phyloP scores from a whole-genome alignment of 2,329 filamentous ascomycete species.

The Claviceps sp. region DNA sequence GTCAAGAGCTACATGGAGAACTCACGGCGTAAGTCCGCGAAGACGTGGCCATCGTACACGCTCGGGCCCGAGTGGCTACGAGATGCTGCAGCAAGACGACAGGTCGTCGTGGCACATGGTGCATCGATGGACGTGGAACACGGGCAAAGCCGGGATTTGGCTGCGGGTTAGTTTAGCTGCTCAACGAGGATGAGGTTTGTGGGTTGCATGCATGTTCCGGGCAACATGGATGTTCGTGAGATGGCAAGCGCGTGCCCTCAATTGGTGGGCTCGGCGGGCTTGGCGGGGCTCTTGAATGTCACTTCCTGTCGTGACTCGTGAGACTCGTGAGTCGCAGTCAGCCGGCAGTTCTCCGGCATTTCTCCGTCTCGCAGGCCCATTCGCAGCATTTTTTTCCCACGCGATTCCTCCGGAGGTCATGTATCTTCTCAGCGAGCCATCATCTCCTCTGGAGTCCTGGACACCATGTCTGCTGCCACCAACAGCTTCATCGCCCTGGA shows the following conservation, averaged over 20 bases:
- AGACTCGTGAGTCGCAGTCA: no score
- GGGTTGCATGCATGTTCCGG: not conserved
- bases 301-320: no score
- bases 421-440: no score
- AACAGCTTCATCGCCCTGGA: constrained; percentile 57
- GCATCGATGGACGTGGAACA: not conserved
- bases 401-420: not conserved
- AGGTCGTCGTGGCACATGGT: constrained; percentile 17
- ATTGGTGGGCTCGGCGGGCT: no score
- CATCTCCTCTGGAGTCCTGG: not conserved
- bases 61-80: constrained; percentile 7
- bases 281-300: no score
- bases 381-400: not conserved
- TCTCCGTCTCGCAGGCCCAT: constrained; percentile 7
- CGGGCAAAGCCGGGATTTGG: not conserved
- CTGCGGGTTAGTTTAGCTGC: not conserved
- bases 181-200: not conserved
- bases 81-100: constrained; percentile 11
- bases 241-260: not conserved
- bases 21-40: constrained; percentile 23
- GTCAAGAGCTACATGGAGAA: not conserved
- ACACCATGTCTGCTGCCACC: constrained; percentile 25
- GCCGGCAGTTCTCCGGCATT: constrained; percentile 13
- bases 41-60: constrained; percentile 17
- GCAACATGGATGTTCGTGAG: not conserved